Conservation (phyloP, 2,329 filamentous ascomycete species). For the Claviceps quebecensis region DNA sequence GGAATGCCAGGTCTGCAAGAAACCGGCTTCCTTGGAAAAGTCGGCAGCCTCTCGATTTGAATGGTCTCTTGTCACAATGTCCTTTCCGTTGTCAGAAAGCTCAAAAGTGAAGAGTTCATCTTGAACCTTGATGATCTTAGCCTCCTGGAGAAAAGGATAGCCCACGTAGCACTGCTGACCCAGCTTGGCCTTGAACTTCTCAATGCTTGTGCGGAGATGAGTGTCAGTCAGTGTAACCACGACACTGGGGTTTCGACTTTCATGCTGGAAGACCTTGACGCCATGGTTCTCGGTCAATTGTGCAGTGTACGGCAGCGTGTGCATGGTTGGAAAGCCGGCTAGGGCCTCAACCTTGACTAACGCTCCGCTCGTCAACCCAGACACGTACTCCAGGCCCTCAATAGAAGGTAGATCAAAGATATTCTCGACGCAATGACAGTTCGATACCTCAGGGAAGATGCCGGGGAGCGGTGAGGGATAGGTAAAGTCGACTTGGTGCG, state of each 20-base stretch:
- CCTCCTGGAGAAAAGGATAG: conserved; percentile 91
- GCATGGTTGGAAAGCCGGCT: conserved; percentile 84
- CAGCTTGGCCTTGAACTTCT: conserved; percentile 63
- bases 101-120: conserved; percentile 89
- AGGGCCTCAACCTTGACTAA: conserved; percentile 72
- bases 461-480: conserved; percentile 83
- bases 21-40: conserved; percentile 70
- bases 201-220: conserved; percentile 54
- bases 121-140: conserved; percentile 74
- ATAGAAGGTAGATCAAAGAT: conserved; percentile 89
- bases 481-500: conserved; percentile 58
- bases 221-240: conserved; percentile 70
- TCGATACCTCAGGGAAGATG: conserved; percentile 74
- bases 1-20: conserved; percentile 77
- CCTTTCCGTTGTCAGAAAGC: conserved; percentile 49
- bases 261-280: conserved; percentile 88
- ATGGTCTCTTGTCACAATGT: conserved; percentile 57
- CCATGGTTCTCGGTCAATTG: conserved; percentile 60
- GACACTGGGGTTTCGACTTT: conserved; percentile 94
- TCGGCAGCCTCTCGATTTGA: conserved; percentile 62
- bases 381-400: conserved; percentile 74
- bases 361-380: conserved; percentile 72
- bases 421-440: conserved; percentile 88
- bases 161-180: conserved; percentile 81
- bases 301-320: conserved; percentile 72